Base-by-base conservation (phyloP, 2,329 filamentous ascomycete species). In the Alternaria ethzedia region DNA sequence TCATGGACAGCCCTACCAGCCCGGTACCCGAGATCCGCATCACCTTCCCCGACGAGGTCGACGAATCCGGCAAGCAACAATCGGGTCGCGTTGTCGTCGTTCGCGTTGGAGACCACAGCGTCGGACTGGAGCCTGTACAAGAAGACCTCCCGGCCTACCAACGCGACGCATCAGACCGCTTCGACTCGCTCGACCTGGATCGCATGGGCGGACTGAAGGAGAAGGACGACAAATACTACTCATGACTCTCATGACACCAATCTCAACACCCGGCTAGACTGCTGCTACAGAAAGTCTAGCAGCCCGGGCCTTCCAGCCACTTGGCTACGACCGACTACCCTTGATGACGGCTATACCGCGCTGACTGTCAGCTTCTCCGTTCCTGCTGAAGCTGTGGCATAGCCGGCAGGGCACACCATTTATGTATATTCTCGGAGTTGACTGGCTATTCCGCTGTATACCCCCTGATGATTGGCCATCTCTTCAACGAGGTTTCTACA, bases 1-100 rank as follows among this genome's bases (percentile, higher is more conserved):
- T 96, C 82, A 88, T 95, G 70, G 86, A 89, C 68, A 92, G 92
- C 81, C 91, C 94, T 21, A 84, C 91, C 73, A 92, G 88, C 80
- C 91, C 91, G 70, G 87, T 98, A 26, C 96, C 96, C 20, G 92
- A 98, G 83, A 99, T 99, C 75, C 93, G 94, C 82, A 97, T 99
- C 81, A 98, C 96, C 36, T 98, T 99, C 85, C 96, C 96, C 15
- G 93, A 96, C 74, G 96, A 98, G 84, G 90, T 96, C 72, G 94
- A 97, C 77, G 92, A 93, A 54, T 76, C 83, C 58, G 95, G 95
- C 71, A 93, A 90, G 81, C 87, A 87, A 73, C 91, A 91, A 83
- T 93, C 91, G 70, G 95, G 95, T 32, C 90, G 94, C 30, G 94
- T 98, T 55, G 91, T 99, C 21, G 89, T 98, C 36, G 95, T 99